A percentile compares a stretch with the other conserved stretches of the same genome.
These are phyloP conservation scores for Carex littledalei DNA, from an alignment of 176 grass and related monocot species.

Conservation along the genomic window DNA sequence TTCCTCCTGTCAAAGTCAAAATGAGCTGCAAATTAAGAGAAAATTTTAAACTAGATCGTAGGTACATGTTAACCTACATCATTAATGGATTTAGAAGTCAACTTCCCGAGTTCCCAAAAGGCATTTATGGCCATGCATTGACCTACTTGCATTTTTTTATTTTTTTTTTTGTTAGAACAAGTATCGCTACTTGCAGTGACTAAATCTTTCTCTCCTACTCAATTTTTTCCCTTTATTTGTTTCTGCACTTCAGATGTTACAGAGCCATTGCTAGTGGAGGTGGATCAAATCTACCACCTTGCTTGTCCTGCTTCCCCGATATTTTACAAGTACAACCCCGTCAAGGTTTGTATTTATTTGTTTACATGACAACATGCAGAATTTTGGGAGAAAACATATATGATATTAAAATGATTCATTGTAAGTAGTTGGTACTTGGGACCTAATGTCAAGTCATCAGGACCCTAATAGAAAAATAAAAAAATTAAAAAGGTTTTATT, in stretches of 20 bases:
- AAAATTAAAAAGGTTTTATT: not conserved
- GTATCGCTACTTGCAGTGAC: not conserved
- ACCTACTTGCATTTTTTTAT: not conserved
- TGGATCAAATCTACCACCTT: constrained; percentile 99
- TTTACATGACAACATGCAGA: not conserved
- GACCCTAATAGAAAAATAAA: not conserved
- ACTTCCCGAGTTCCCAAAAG: constrained; percentile 6
- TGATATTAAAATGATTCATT: not conserved
- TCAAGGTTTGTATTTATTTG: constrained; percentile 60
- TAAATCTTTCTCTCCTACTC: not conserved
- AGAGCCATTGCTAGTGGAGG: constrained; percentile 80
- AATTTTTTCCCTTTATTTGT: constrained; percentile 3
- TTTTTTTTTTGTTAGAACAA: not conserved
- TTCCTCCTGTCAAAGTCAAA: not conserved
- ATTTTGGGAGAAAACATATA: constrained; percentile 1
- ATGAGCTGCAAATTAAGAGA: not conserved
- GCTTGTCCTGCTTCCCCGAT: constrained; percentile 99
- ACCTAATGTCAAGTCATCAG: not conserved
- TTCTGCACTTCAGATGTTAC: constrained; percentile 70
- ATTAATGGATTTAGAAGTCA: constrained; percentile 8
- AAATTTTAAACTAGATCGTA: not conserved
- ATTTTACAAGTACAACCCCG: constrained; percentile 99
- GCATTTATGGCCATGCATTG: not conserved
- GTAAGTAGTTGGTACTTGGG: not conserved
- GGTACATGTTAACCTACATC: not conserved